Percentiles rank a stretch among this genome's conserved stretches.
Evolutionary conservation across 1,284 basidiomycete genomes (phyloP).

Genomic region (Crepidotus sp.): DNA sequence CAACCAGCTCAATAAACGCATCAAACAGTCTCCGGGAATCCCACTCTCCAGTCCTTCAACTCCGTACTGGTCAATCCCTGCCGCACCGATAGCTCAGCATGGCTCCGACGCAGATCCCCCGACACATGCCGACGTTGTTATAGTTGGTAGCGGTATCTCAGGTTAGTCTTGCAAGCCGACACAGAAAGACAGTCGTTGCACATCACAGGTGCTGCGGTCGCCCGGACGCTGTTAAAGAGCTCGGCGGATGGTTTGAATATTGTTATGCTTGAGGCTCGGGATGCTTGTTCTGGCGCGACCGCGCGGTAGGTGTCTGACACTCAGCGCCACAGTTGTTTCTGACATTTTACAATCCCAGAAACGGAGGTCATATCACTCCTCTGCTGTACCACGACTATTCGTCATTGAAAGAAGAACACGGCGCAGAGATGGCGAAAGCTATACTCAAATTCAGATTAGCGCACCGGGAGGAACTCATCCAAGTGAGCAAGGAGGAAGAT

Average conservation of each 20-base stretch:
- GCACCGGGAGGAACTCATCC: conserved; percentile 42
- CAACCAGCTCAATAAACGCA: conserved; percentile 28
- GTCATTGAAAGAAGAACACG: conserved; percentile 39
- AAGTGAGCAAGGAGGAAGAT: conserved; percentile 39
- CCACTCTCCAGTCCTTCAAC: conserved; percentile 43
- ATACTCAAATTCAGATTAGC: conserved; percentile 53
- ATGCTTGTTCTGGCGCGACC: conserved; percentile 62
- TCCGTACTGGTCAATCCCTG: conserved; percentile 55
- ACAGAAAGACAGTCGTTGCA: too few relatives aligned
- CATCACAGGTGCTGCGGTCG: conserved; percentile 56
- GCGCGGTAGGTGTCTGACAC: conserved; percentile 38
- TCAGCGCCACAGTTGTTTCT: background rate
- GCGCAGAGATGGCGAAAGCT: conserved; percentile 38
- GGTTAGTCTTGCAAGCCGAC: too few relatives aligned
- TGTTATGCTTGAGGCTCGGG: conserved; percentile 62
- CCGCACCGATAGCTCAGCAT: conserved; percentile 39
- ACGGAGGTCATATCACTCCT: conserved; percentile 65
- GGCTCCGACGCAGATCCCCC: conserved; percentile 32
- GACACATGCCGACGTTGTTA: conserved; percentile 48
- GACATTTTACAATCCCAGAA: conserved; percentile 31
- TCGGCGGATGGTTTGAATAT: conserved; percentile 28
- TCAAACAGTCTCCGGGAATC: conserved; percentile 45
- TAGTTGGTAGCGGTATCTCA: conserved; percentile 67
- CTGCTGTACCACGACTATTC: conserved; percentile 52
- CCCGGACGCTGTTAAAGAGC: conserved; percentile 39